Base-by-base conservation (phyloP, 257 asterid species). In the Cordia subcordata region DNA sequence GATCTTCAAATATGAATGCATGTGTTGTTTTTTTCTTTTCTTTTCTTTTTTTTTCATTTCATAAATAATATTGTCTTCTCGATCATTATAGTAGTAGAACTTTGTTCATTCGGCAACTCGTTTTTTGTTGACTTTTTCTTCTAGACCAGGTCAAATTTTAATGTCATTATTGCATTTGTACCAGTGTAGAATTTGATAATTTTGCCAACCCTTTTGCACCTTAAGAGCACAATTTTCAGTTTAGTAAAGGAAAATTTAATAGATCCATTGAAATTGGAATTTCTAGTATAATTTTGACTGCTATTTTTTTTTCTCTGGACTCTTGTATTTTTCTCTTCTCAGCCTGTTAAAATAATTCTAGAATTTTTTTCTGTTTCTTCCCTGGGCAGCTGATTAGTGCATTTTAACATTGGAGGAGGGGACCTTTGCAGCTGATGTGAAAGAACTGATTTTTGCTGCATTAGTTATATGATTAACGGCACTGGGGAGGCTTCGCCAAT, bases 351-450 rank as follows among this genome's bases (percentile, higher is more conserved):
- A 1, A 12, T 10, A 2, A 42, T 1, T 42, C 0, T 47, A n/a
- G 9, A 21, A 5, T 49, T 49, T 27, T 27, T 27, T 27, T 27
- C 6, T 27, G 3, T 6, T 27, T 1, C 35, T 27, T n/a, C n/a
- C n/a, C n/a, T n/a, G n/a, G n/a, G 35, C 35, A 57, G 80, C 79
- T 57, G 64, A 62, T 79, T 71, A 23, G 62, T 66, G 63, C 42
- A 61, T 21, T 50, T 53, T 58, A 38, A 55, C 55, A 53, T 13
- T 47, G 64, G 61, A 51, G 46, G 67, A 57, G 64, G 49, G 57
- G 33, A 16, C 42, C 47, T 23, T 57, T 75, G 47, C 60, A 39
- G 60, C 75, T 77, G 79, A 75, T 72, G 75, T 71, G n/a, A 17
- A 55, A 70, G 61, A 53, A 22, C 58, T 56, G 66, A 33, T 27